Percentiles rank a stretch among this genome's conserved stretches.
Conservation (phyloP, 495 filamentous ascomycete genomes). For the Hyphodiscus hymeniophilus region DNA sequence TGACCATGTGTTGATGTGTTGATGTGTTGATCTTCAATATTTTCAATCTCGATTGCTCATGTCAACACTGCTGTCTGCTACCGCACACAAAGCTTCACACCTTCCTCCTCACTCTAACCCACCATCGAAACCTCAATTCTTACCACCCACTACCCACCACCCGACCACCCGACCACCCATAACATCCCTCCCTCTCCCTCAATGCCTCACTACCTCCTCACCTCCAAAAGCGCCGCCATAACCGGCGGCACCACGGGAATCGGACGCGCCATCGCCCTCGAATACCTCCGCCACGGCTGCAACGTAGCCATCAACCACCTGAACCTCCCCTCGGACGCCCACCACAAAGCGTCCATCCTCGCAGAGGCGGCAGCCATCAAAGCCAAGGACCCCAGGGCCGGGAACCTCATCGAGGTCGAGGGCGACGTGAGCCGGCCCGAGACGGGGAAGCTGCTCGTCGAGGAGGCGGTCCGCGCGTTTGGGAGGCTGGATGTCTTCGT, state of each 20-base stretch:
- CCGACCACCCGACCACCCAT: not conserved
- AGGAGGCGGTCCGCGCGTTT: conserved; percentile 48
- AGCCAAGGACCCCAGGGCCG: conserved; percentile 25
- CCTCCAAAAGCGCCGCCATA: conserved; percentile 63
- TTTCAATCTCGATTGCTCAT: not conserved
- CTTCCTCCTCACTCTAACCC: too few species aligned
- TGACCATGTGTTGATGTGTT: too few species aligned
- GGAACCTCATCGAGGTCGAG: conserved; percentile 46
- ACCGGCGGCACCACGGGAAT: conserved; percentile 73
- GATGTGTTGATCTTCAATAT: too few species aligned
- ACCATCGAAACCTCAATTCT: too few species aligned
- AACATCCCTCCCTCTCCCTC: not conserved
- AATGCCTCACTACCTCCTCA: conserved; percentile 38
- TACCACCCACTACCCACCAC: not conserved
- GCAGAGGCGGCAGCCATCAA: conserved; percentile 40
- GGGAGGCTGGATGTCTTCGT: conserved; percentile 69
- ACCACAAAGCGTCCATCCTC: conserved; percentile 45
- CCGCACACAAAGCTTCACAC: too few species aligned
- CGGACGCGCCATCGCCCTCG: conserved; percentile 65
- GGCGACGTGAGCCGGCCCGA: conserved; percentile 61
- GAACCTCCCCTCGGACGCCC: conserved; percentile 41
- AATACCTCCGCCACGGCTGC: conserved; percentile 61
- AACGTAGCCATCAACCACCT: conserved; percentile 66
- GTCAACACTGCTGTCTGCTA: too few species aligned
- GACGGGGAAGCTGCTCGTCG: conserved; percentile 51